Percentiles rank a stretch among this genome's conserved stretches.
Evolutionary conservation across 371 early-diverging fungal genomes (phyloP).

Genomic region (Rhizomucor miehei): DNA sequence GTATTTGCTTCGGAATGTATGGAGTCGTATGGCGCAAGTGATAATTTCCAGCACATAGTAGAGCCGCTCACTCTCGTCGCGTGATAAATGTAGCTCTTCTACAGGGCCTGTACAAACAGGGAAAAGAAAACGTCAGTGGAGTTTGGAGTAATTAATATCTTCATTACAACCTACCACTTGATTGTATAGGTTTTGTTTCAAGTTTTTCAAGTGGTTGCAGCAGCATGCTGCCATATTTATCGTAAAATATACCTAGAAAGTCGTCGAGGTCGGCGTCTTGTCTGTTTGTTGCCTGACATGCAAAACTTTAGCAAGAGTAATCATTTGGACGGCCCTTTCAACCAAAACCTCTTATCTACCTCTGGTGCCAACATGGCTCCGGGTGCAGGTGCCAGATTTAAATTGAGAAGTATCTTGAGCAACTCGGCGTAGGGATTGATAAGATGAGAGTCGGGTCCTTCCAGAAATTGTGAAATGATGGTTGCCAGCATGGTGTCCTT

Average conservation of each 20-base stretch:
- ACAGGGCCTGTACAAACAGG: conserved; percentile 24
- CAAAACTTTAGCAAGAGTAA: not conserved
- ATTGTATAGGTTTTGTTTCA: conserved; percentile 21
- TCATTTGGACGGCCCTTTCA: not conserved
- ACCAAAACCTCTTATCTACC: conserved; percentile 21
- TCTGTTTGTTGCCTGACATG: conserved; percentile 23
- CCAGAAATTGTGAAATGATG: conserved; percentile 61
- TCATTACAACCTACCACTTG: conserved; percentile 21
- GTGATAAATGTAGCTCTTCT: conserved; percentile 24
- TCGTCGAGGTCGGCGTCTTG: conserved; percentile 65
- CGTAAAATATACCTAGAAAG: conserved; percentile 77
- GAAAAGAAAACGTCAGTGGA: too few relatives aligned
- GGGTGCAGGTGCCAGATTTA: conserved; percentile 27
- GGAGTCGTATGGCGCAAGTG: conserved; percentile 64
- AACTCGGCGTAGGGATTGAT: conserved; percentile 73
- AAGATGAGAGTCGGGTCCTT: conserved; percentile 59
- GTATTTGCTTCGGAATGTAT: conserved; percentile 77
- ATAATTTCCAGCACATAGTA: conserved; percentile 74
- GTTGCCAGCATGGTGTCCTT: conserved; percentile 53
- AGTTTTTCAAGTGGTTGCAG: conserved; percentile 58
- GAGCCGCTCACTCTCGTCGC: conserved; percentile 35
- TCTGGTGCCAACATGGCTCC: conserved; percentile 22
- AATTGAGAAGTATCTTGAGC: conserved; percentile 71
- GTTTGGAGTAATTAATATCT: not conserved
- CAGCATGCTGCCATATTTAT: conserved; percentile 49